Evolutionary conservation across 495 filamentous ascomycete genomes (phyloP), one percentile per base, ranked within the genome.

Genomic region (Lindgomyces ingoldianus): DNA sequence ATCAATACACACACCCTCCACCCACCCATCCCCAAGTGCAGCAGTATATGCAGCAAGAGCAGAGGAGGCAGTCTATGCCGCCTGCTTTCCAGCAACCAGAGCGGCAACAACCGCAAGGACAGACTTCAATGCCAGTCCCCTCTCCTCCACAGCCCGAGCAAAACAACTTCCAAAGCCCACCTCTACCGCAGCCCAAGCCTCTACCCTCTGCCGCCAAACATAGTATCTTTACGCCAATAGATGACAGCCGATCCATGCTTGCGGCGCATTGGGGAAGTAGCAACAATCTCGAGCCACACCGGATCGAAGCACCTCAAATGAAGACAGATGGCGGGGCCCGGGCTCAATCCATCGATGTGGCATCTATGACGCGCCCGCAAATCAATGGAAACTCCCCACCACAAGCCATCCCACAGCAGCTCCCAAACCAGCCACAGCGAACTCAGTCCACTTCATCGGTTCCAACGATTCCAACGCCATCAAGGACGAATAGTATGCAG

Each of bases 181-280:
- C 73, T 60, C 62, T 80, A 64, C 76, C 76, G 4, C 83, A 87
- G 54, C 78, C 79, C 0, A 93, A 91, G 72, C 88, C 89, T 24
- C 75, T 89, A n/a, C 84, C 87, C 14, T 60, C 68, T 14, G 58
- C 71, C 19, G 85, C 86, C 19, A 93, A 93, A 74, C 87, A 91
- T 59, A 96, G 92, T 74, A 98, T 98, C 55, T 98, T 96, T 70
- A 98, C 94, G 0, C 94, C 94, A 1, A 96, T 98, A 59, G 94
- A 96, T 67, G 93, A 96, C 72, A 90, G 87, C 60, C 84, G 90
- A 47, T 97, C 94, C 4, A 86, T 96, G 64, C 79, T 97, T 22
- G 89, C 89, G 14, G 89, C 91, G 57, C 91, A 96, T 75, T 89
- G 94, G 72, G 91, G 89, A 42, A 79, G 72, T 65, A 81, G 61